These are phyloP conservation scores for Bidens hawaiensis DNA, from an alignment of 140 eudicot genomes.

Conservation along the genomic window DNA sequence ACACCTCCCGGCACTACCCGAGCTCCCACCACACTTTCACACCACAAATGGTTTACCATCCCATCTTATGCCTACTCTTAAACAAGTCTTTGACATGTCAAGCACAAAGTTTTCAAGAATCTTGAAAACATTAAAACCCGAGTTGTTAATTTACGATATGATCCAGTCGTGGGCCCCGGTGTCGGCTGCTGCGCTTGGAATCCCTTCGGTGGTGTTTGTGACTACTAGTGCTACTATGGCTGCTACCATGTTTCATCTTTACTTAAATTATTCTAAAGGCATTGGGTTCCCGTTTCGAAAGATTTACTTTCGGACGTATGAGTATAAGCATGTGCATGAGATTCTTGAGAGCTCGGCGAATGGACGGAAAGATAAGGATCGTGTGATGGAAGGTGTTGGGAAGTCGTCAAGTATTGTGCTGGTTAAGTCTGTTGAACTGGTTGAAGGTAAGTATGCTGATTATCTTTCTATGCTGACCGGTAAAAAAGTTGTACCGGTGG, in stretches of 20 bases:
- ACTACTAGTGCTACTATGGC: too few species aligned
- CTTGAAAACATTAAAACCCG: constrained; percentile 14
- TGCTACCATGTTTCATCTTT: constrained; percentile 10
- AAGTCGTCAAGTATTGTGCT: too few species aligned
- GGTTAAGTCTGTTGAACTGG: constrained; percentile 10
- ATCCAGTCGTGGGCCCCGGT: constrained; percentile 23
- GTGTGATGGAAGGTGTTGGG: constrained; percentile 1
- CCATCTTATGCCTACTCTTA: too few species aligned
- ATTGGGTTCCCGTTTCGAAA: constrained; percentile 18
- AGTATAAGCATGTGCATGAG: neutral
- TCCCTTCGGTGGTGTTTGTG: constrained; percentile 26
- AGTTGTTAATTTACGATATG: constrained; percentile 21
- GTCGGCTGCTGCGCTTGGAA: constrained; percentile 1
- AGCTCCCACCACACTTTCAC: too few species aligned
- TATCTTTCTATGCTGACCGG: too few species aligned
- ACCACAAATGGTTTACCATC: too few species aligned
- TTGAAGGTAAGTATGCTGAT: constrained; percentile 29
- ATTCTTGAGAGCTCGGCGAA: too few species aligned
- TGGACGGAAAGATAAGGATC: neutral
- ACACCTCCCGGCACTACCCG: neutral
- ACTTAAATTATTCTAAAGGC: neutral
- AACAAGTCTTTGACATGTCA: too few species aligned
- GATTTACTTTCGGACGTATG: constrained; percentile 12
- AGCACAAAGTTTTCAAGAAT: too few species aligned
- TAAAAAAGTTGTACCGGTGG: constrained; percentile 19